Base-by-base conservation (phyloP, 176 grass and related monocot genomes). In the Ensete glaucum region DNA sequence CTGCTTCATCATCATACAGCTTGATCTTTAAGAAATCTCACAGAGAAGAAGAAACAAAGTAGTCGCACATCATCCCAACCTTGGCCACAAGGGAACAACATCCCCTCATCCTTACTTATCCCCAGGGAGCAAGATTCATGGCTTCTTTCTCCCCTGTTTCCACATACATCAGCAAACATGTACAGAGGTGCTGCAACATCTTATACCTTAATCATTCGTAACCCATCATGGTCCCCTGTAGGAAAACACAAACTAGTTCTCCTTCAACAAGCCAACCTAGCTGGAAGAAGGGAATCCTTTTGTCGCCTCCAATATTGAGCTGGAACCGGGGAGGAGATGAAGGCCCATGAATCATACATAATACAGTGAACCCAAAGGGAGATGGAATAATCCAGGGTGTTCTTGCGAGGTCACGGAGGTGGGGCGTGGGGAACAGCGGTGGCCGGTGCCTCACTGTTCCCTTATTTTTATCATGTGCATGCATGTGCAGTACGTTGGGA, bases 301-400 rank as follows among this genome's bases (percentile, higher is more conserved):
- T 11, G 24, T 43, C 34, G 3, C 12, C 62, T 9, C 15, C 24
- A 25, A 26, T 3, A 64, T 25, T 29, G 22, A 65, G 63, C 63
- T 65, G 63, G 63, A 65, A 26, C 9, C 11, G 20, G 4, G 60
- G 60, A 7, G 22, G 23, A 13, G 26, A 11, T 14, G 23, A 20
- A 65, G 63, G 2, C 34, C 4, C 34, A 43, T 43, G 4, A 43
- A 43, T 43, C 24, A 25, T 25, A 25, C 34, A 65, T 1, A 65
- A 70, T 70, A n/a, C 67, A 52, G 67, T n/a, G 67, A 15, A 49
- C 25, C 20, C 48, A 50, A 51, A 50, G 67, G 67, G 43, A 10
- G 9, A 70, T 19, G 67, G 67, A 70, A 70, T 70, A 34, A 70
- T 70, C 67, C 67, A 70, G 67, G 48, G 34, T 70, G 67, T 70